Percentiles rank a stretch among this genome's conserved stretches.
Evolutionary conservation across 2,329 filamentous ascomycete species (phyloP).

Genomic region (Fusarium longipes): DNA sequence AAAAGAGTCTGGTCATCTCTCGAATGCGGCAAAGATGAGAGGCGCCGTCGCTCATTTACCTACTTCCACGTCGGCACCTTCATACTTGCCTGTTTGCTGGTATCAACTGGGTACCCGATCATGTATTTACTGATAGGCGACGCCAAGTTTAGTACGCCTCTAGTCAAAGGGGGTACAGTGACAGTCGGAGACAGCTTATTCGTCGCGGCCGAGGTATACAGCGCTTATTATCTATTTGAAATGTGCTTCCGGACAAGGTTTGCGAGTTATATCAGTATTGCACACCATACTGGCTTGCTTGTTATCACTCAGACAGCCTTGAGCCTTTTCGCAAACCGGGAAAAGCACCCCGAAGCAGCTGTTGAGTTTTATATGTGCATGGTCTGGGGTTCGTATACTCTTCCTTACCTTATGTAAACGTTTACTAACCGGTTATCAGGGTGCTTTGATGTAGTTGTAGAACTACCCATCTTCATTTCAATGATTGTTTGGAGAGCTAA

Average conservation of each 20-base stretch:
- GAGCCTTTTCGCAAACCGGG: constrained; percentile 5
- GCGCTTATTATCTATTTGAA: constrained; percentile 17
- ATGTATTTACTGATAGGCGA: constrained; percentile 6
- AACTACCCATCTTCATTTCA: constrained; percentile 9
- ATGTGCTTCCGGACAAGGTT: constrained; percentile 25
- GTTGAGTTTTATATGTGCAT: constrained; percentile 28
- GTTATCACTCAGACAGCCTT: constrained; percentile 4
- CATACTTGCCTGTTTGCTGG: not conserved
- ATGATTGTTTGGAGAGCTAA: constrained; percentile 21
- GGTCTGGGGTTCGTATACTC: constrained; percentile 15
- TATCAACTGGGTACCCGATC: not conserved
- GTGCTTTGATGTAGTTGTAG: constrained; percentile 14
- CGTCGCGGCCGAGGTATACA: constrained; percentile 10
- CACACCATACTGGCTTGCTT: constrained; percentile 6
- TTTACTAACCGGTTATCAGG: not conserved
- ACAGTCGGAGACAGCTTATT: constrained; percentile 8
- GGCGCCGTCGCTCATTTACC: constrained; percentile 13
- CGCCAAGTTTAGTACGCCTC: not conserved
- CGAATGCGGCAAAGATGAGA: constrained; percentile 6
- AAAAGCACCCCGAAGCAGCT: constrained; percentile 11
- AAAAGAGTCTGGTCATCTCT: not conserved
- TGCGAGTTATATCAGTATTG: constrained; percentile 17
- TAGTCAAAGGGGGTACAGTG: not conserved
- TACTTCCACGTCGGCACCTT: constrained; percentile 22
- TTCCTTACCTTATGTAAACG: rapidly evolving